These are phyloP conservation scores for Teunomyces pallodes DNA, from an alignment of 805 yeast genomes.

Conservation along the genomic window DNA sequence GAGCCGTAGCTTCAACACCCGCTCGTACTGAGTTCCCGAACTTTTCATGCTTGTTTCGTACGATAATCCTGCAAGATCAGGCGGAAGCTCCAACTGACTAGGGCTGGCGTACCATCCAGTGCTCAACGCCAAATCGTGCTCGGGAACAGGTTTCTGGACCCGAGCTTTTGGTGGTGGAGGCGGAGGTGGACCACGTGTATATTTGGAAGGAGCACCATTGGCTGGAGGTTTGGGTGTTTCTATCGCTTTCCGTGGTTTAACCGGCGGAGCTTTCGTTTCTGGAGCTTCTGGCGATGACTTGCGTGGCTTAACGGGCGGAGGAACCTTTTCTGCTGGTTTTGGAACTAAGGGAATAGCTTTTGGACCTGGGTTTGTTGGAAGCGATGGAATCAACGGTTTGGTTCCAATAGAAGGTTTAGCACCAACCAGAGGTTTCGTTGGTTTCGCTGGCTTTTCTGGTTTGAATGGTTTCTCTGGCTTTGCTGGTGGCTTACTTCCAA, in stretches of 20 bases:
- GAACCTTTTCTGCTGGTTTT: constrained; percentile 10
- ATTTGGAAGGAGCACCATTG: neutral
- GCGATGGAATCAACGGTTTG: constrained; percentile 3
- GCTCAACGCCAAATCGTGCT: constrained; percentile 40
- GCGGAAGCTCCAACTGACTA: constrained; percentile 33
- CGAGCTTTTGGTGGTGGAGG: constrained; percentile 9
- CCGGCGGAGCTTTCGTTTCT: constrained; percentile 27
- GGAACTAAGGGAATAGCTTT: neutral
- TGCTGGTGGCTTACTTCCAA: neutral
- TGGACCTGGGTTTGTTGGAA: neutral
- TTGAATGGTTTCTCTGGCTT: neutral
- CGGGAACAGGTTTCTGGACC: constrained; percentile 16
- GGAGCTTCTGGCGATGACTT: constrained; percentile 11
- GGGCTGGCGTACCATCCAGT: constrained; percentile 47
- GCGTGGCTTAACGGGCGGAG: constrained; percentile 32
- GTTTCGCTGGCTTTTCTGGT: neutral
- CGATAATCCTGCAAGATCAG: constrained; percentile 33
- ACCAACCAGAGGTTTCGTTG: neutral
- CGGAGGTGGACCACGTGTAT: neutral
- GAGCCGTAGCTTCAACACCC: constrained; percentile 37
- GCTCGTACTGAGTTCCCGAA: constrained; percentile 11
- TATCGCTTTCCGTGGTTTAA: constrained; percentile 7
- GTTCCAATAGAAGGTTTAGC: neutral
- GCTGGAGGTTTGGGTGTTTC: neutral
- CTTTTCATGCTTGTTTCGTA: constrained; percentile 22